Percentiles rank a stretch among this genome's conserved stretches.
Evolutionary conservation across 805 yeast species (phyloP).

Genomic region (Cyberlindnera xishuangbannaensis): DNA sequence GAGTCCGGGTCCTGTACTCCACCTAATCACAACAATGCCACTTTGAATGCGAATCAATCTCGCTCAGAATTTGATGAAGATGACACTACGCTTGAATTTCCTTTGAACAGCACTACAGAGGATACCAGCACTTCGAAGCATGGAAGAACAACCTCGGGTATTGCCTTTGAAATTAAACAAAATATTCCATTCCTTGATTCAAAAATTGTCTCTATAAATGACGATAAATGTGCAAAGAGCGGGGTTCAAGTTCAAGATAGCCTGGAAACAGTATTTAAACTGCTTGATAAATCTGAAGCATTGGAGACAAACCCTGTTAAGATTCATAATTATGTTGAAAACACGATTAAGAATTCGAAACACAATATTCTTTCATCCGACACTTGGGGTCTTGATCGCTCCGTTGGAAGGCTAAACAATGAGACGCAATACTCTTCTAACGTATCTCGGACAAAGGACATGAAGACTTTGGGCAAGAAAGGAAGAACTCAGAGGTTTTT

Average conservation of each 20-base stretch:
- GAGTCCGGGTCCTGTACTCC: neutral
- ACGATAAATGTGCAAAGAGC: neutral
- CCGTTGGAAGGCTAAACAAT: neutral
- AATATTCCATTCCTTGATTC: neutral
- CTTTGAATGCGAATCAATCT: neutral
- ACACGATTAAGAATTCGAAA: neutral
- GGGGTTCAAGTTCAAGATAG: slow-evolving; percentile 11
- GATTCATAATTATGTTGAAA: neutral
- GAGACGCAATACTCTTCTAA: neutral
- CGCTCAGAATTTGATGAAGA: slow-evolving; percentile 12
- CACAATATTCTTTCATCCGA: slow-evolving; percentile 7
- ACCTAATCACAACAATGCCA: neutral
- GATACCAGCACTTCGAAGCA: slow-evolving; percentile 16
- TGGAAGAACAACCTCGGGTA: slow-evolving; percentile 13
- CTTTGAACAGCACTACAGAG: slow-evolving; percentile 17
- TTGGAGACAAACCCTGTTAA: neutral
- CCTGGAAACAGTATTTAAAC: slow-evolving; percentile 4
- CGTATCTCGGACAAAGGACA: slow-evolving; percentile 3
- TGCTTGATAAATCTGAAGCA: neutral
- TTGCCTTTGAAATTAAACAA: slow-evolving; percentile 16
- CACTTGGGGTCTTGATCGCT: slow-evolving; percentile 23
- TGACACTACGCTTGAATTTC: slow-evolving; percentile 13
- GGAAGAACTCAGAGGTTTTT: neutral
- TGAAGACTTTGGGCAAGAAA: slow-evolving; percentile 5
- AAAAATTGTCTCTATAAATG: neutral